Evolutionary conservation across 2,329 filamentous ascomycete species (phyloP).

Genomic region (Pyrenochaeta sp.): DNA sequence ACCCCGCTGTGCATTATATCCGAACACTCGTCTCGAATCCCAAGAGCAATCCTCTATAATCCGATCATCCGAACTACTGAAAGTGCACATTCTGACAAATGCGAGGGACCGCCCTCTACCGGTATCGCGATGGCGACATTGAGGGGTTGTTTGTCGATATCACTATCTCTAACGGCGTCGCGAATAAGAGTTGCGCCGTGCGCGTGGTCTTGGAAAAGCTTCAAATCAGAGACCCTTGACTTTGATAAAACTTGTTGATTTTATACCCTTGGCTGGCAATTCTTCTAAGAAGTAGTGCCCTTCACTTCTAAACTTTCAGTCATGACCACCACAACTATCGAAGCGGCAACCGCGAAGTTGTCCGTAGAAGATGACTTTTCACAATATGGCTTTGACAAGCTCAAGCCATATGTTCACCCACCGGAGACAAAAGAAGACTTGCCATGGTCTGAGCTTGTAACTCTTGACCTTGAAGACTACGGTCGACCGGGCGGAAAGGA

Average conservation of each 20-base stretch:
- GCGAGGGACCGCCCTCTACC: too few relatives aligned
- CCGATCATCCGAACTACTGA: slow-evolving; percentile 1
- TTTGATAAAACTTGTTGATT: background rate
- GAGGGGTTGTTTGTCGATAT: slow-evolving; percentile 20
- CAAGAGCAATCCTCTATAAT: background rate
- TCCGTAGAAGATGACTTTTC: slow-evolving; percentile 17
- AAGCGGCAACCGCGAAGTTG: slow-evolving; percentile 10
- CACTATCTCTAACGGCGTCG: background rate
- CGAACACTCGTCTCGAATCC: background rate
- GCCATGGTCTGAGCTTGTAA: slow-evolving; percentile 65
- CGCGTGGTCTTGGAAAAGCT: background rate
- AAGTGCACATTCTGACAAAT: slow-evolving; percentile 13
- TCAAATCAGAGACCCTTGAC: background rate
- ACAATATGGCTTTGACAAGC: slow-evolving; percentile 41
- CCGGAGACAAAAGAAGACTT: slow-evolving; percentile 57
- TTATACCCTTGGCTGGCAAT: too few relatives aligned
- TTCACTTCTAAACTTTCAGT: background rate
- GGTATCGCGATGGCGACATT: slow-evolving; percentile 23
- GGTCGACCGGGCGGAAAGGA: slow-evolving; percentile 63
- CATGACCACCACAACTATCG: slow-evolving; percentile 30
- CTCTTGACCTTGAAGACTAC: slow-evolving; percentile 64
- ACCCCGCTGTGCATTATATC: too few relatives aligned
- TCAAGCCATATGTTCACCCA: slow-evolving; percentile 53
- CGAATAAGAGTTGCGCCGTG: background rate
- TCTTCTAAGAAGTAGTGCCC: background rate